Evolutionary conservation across 441 rosid genomes (phyloP).

Genomic region (Populus hybrid): DNA sequence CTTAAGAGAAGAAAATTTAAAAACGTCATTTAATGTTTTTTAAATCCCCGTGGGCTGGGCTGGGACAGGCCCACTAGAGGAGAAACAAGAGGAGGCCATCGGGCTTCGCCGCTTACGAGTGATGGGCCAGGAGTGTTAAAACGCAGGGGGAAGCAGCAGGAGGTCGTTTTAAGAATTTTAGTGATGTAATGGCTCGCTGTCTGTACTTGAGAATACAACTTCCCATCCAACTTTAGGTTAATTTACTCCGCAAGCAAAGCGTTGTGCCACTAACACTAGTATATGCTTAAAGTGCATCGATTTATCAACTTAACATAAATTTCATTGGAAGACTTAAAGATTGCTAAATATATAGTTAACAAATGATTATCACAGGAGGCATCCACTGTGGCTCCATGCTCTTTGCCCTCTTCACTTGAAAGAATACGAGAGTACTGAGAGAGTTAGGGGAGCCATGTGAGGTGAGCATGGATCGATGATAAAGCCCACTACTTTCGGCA

Average conservation of each 20-base stretch:
- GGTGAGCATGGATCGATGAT: conserved; percentile 18
- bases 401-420: conserved; percentile 4
- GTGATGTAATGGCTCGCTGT: not conserved
- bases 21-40: too few relatives aligned
- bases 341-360: not conserved
- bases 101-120: not conserved
- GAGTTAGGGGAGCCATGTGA: conserved; percentile 21
- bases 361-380: not conserved
- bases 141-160: not conserved
- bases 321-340: conserved; percentile 14
- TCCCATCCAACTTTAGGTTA: not conserved
- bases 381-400: conserved; percentile 11
- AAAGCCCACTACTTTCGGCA: conserved; percentile 25
- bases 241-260: not conserved
- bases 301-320: not conserved
- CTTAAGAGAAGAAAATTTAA: too few relatives aligned
- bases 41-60: too few relatives aligned
- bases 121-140: not conserved
- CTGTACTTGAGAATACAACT: not conserved
- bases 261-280: conserved; percentile 5
- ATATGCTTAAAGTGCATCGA: conserved; percentile 7
- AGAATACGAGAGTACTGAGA: not conserved
- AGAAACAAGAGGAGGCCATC: too few relatives aligned
- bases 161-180: too few relatives aligned
- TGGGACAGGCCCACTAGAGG: too few relatives aligned